Evolutionary conservation across 257 asterid genomes (phyloP).

Genomic region (Ballota nigra): DNA sequence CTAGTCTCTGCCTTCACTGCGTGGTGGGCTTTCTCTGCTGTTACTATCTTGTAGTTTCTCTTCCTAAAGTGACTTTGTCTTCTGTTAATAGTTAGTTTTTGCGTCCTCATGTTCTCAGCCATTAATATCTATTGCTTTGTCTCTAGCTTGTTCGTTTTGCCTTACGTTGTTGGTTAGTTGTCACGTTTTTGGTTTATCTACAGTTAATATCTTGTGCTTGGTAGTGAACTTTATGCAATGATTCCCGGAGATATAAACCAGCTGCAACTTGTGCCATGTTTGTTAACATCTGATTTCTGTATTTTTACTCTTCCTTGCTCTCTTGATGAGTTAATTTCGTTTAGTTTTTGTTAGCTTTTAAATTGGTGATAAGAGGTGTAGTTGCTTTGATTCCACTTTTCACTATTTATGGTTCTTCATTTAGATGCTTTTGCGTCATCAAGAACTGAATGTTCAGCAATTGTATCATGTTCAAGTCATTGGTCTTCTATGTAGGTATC

Average conservation of each 20-base stretch:
- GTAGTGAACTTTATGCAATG: not conserved
- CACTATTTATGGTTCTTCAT: not conserved
- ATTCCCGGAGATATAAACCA: not conserved
- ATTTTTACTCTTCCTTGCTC: not conserved
- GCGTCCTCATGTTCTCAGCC: not conserved
- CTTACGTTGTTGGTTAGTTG: not conserved
- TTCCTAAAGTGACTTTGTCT: not conserved
- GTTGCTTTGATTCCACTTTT: conserved; percentile 9
- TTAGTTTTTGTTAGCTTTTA: not conserved
- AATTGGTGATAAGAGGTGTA: not conserved
- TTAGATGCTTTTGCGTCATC: not conserved
- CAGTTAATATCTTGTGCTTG: not conserved
- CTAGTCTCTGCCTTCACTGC: not conserved
- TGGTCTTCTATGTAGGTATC: conserved; percentile 61
- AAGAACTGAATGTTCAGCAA: not conserved
- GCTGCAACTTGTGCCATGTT: not conserved
- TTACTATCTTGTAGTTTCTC: not conserved
- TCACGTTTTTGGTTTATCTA: not conserved
- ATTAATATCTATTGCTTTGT: not conserved
- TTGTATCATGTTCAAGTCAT: conserved; percentile 3
- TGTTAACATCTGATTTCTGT: not conserved
- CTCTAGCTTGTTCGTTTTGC: not conserved
- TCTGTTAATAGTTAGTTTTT: conserved; percentile 5
- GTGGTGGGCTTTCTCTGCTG: not conserved
- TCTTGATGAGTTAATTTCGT: not conserved